A percentile compares a stretch with the other conserved stretches of the same genome.
phyloP scores from a whole-genome alignment of 192 early-diverging fungal genomes.

The Umbelopsis sp. region DNA sequence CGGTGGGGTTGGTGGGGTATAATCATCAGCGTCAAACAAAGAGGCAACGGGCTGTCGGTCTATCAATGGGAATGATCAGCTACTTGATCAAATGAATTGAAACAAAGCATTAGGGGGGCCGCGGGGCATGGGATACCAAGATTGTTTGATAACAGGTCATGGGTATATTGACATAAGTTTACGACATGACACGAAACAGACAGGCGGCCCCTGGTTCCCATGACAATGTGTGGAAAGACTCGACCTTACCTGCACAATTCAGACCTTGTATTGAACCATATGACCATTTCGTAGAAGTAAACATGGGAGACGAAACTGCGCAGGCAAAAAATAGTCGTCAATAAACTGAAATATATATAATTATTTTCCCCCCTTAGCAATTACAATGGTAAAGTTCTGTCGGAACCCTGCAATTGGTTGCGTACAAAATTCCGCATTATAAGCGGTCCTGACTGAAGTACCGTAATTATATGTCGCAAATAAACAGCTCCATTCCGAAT shows the following conservation, averaged over 20 bases:
- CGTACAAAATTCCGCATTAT: too few relatives aligned
- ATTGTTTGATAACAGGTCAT: too few relatives aligned
- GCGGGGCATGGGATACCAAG: too few relatives aligned
- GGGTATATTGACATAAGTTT: background rate
- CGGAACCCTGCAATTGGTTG: too few relatives aligned
- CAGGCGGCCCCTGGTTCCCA: background rate
- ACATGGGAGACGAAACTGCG: background rate
- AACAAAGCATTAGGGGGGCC: too few relatives aligned
- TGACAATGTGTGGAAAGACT: background rate
- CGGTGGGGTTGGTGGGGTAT: constrained; percentile 27
- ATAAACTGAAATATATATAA: too few relatives aligned
- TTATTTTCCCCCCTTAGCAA: too few relatives aligned
- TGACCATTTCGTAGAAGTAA: constrained; percentile 9
- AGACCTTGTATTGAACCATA: constrained; percentile 14
- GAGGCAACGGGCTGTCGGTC: constrained; percentile 10
- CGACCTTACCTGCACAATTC: background rate
- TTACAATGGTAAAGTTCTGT: background rate
- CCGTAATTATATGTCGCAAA: too few relatives aligned
- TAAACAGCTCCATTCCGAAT: too few relatives aligned
- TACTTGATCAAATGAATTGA: background rate
- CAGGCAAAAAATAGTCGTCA: background rate
- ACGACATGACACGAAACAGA: background rate
- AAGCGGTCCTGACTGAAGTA: too few relatives aligned
- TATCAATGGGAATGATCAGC: background rate
- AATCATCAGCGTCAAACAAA: constrained; percentile 1